Conservation (phyloP, 805 yeast genomes). For the Pichia sporocuriosa region DNA sequence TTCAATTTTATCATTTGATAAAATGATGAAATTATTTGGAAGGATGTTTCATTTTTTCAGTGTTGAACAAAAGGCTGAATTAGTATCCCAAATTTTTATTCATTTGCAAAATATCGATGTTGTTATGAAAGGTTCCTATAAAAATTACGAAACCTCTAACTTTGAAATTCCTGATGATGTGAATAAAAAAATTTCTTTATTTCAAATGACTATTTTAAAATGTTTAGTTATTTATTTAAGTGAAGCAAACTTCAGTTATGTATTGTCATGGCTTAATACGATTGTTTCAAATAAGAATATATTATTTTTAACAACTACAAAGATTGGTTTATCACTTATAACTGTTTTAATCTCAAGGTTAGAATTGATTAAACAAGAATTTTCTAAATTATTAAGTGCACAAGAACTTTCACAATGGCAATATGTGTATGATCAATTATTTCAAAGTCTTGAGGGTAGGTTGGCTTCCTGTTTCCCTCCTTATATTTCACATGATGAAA, state of each 20-base stretch:
- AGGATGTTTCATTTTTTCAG: slow-evolving; percentile 79
- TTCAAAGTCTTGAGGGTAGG: slow-evolving; percentile 72
- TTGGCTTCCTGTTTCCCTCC: slow-evolving; percentile 80
- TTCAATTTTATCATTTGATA: slow-evolving; percentile 74
- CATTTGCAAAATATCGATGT: slow-evolving; percentile 76
- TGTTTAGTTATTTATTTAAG: slow-evolving; percentile 77
- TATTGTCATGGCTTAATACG: slow-evolving; percentile 66
- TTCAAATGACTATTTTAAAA: slow-evolving; percentile 75
- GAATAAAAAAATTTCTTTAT: slow-evolving; percentile 60
- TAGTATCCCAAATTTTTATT: slow-evolving; percentile 71
- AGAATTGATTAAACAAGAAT: slow-evolving; percentile 85
- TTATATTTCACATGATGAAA: slow-evolving; percentile 30
- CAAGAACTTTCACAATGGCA: slow-evolving; percentile 67
- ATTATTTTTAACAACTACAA: slow-evolving; percentile 59
- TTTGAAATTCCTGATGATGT: slow-evolving; percentile 48
- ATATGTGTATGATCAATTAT: slow-evolving; percentile 71
- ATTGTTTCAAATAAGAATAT: slow-evolving; percentile 66
- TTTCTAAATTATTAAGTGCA: slow-evolving; percentile 38
- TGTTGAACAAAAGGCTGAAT: slow-evolving; percentile 67
- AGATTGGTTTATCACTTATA: slow-evolving; percentile 77
- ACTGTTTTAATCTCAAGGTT: slow-evolving; percentile 90
- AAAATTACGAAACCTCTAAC: slow-evolving; percentile 40
- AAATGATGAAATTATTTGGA: slow-evolving; percentile 83
- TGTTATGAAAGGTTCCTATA: slow-evolving; percentile 71
- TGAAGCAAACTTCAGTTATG: slow-evolving; percentile 73